Evolutionary conservation across 805 yeast species (phyloP), one percentile per base, ranked within the genome.

Genomic region (Monosporozyma servazzii): DNA sequence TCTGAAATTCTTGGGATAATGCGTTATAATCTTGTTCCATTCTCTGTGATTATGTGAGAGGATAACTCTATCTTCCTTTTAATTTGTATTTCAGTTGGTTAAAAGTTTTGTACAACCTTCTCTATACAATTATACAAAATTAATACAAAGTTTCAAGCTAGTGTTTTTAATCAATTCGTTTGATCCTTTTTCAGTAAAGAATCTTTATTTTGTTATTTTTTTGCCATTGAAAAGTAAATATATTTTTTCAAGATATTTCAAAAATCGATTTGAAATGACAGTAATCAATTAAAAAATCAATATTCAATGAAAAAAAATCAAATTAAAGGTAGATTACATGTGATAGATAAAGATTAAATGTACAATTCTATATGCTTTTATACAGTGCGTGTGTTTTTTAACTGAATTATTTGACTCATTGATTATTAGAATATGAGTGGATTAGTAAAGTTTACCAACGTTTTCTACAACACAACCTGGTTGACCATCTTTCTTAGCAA

Each of bases 391-490:
- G 9, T 39, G 5, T 18, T 18, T 3, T 37, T n/a, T n/a, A n/a
- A n/a, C n/a, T 17, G n/a, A 15, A 37, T 18, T 13, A 7, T 39
- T 10, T 18, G 25, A 15, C 7, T 39, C 6, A 18, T 44, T 9
- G 29, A 9, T 20, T 17, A 18, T 20, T 17, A 30, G 13, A 27
- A 8, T 17, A 27, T 3, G 9, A 31, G 9, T 4, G 8, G 17
- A 11, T 21, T 33, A 45, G 17, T 70, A 69, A 18, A 71, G 53
- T 45, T 60, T 55, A 48, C 56, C 59, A 21, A 68, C 64, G 52
- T 72, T 72, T 48, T 71, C 69, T 20, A 86, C 86, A 54, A 82
- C 71, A 69, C 90, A 84, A 9, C 82, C 85, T 20, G 83, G 77
- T 56, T 74, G 73, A 25, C 66, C 75, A 37, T 68, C 74, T 53